Evolutionary conservation across 176 grass and related monocot genomes (phyloP), one percentile per base, ranked within the genome.

Genomic region (Oryza brachyantha): DNA sequence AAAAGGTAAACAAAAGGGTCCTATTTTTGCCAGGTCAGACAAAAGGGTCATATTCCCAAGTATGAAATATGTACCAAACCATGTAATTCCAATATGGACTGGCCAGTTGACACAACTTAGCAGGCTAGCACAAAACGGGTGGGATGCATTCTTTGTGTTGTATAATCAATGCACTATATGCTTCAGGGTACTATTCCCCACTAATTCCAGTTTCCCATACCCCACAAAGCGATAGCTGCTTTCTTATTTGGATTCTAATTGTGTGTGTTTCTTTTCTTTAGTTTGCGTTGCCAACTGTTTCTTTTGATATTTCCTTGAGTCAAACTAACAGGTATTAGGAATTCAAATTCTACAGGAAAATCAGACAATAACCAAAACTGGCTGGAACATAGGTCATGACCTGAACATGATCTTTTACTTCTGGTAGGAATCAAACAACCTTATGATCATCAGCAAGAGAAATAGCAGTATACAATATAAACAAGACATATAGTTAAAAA

Each of bases 21-120:
- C 10, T 45, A 22, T 64, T 77, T 54, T n/a, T n/a, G n/a, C n/a
- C n/a, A n/a, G n/a, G n/a, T n/a, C n/a, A n/a, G n/a, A 79, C 22
- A 58, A 57, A 29, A 52, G 43, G 50, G 42, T 41, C 66, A 5
- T 45, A 22, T 64, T 77, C 38, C 22, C 76, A 79, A n/a, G 67
- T 28, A 48, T 4, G 6, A 26, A 76, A 6, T 19, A 39, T 21
- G 46, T 68, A 21, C n/a, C 13, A 27, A 38, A 55, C 14, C n/a
- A 68, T 68, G 63, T 13, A 54, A 67, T 78, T 65, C 61, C 37
- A 10, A 61, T 62, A 25, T 79, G 43, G 13, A 68, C 8, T 48
- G 17, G 31, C 8, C 4, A 45, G 43, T 46, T 5, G 14, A 46
- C 35, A 13, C 40, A 46, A 64, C 19, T 24, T 68, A 24, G 36